These are phyloP conservation scores for Closterium sp. DNA, from an alignment of 139 green algal species.

Conservation along the genomic window DNA sequence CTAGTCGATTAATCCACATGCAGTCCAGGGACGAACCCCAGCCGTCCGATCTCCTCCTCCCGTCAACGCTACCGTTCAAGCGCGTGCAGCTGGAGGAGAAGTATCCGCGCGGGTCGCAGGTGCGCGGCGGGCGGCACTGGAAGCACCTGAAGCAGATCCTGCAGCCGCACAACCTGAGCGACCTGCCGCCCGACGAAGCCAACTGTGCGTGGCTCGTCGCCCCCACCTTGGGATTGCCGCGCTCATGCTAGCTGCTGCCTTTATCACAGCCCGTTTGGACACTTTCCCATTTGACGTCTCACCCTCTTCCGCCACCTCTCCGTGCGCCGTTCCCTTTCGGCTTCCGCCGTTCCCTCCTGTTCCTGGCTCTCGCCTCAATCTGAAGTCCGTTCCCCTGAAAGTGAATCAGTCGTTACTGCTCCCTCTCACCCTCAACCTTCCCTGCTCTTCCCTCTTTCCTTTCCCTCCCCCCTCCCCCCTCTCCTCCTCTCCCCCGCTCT, in stretches of 20 bases:
- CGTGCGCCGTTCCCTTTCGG: no score
- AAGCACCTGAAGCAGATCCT: conserved; percentile 60
- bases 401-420: no score
- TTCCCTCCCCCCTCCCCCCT: neutral
- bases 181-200: conserved; percentile 41
- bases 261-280: no score
- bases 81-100: conserved; percentile 21
- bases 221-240: neutral
- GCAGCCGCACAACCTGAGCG: conserved; percentile 53
- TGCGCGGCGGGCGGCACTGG: conserved; percentile 28
- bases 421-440: neutral
- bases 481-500: neutral
- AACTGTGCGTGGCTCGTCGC: conserved; percentile 42
- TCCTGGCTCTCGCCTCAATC: no score
- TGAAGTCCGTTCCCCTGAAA: no score
- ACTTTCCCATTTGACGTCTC: no score
- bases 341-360: no score
- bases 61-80: conserved; percentile 42
- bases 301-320: no score
- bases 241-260: neutral
- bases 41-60: conserved; percentile 31
- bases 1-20: neutral
- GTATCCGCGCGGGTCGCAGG: conserved; percentile 34
- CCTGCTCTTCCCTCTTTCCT: neutral
- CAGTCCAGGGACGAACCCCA: neutral